Conservation (phyloP, 441 rosid genomes). For the Euphorbia schlechtendalii region DNA sequence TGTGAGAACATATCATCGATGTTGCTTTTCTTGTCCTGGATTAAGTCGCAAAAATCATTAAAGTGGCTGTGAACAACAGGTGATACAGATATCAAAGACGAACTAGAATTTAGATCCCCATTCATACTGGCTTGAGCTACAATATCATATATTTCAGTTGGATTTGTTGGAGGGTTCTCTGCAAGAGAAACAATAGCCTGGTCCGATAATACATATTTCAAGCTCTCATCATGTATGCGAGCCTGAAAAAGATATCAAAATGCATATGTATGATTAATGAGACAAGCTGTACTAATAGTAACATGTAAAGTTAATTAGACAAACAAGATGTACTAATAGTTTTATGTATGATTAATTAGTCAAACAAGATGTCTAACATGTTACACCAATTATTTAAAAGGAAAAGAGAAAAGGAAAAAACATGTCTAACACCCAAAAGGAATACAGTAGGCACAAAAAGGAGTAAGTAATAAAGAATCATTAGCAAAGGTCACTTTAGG, state of each 20-base stretch:
- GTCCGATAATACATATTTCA: constrained; percentile 72
- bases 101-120: constrained; percentile 39
- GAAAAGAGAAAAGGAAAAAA: neutral
- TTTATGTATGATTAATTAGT: no score
- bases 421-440: constrained; percentile 5
- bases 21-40: constrained; percentile 34
- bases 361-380: no score
- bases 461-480: neutral
- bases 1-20: constrained; percentile 37
- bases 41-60: constrained; percentile 42
- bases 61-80: constrained; percentile 65
- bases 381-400: no score
- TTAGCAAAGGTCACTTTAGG: constrained; percentile 5
- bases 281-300: constrained; percentile 5
- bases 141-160: constrained; percentile 37
- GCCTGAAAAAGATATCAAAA: constrained; percentile 50
- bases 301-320: no score
- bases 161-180: constrained; percentile 35
- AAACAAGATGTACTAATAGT: no score
- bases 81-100: constrained; percentile 52
- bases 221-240: constrained; percentile 93
- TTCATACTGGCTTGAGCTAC: constrained; percentile 56
- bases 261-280: constrained; percentile 12
- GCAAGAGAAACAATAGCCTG: constrained; percentile 68
- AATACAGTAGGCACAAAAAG: constrained; percentile 4